Evolutionary conservation across 2,329 filamentous ascomycete species (phyloP).

Genomic region (Cercospora nicotianae): DNA sequence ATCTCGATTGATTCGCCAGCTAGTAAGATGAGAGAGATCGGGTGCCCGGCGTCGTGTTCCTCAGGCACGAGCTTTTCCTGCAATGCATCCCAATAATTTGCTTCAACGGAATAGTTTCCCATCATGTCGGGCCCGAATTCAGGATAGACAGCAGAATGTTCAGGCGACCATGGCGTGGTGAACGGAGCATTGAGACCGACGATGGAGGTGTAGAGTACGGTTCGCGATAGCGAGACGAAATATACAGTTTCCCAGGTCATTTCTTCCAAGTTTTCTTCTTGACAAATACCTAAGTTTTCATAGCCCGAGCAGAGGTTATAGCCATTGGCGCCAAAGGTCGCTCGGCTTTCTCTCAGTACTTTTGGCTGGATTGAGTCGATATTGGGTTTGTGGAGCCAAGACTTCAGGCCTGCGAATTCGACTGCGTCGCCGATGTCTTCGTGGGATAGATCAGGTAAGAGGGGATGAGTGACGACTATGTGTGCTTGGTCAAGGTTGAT

Average conservation of each 20-base stretch:
- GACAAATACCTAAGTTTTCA: neutral
- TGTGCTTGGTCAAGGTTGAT: neutral
- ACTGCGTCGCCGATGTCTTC: neutral
- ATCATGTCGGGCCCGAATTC: neutral
- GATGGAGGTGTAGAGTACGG: neutral
- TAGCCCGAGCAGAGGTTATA: neutral
- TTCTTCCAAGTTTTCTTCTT: neutral
- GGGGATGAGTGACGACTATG: neutral
- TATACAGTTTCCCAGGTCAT: neutral
- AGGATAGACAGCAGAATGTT: neutral
- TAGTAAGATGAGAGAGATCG: neutral
- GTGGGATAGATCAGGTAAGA: neutral
- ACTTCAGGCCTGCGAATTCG: neutral
- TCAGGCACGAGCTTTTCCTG: neutral
- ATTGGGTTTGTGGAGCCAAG: neutral
- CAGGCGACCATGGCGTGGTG: neutral
- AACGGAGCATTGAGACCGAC: no score
- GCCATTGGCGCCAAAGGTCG: neutral
- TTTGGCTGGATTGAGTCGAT: neutral
- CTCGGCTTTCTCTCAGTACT: neutral
- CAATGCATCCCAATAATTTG: neutral
- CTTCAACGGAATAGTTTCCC: neutral
- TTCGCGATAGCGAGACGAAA: neutral
- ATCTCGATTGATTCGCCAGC: neutral
- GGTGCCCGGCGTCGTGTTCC: neutral